Evolutionary conservation across 495 filamentous ascomycete species (phyloP), one percentile per base, ranked within the genome.

Genomic region (Aspergillus steynii): DNA sequence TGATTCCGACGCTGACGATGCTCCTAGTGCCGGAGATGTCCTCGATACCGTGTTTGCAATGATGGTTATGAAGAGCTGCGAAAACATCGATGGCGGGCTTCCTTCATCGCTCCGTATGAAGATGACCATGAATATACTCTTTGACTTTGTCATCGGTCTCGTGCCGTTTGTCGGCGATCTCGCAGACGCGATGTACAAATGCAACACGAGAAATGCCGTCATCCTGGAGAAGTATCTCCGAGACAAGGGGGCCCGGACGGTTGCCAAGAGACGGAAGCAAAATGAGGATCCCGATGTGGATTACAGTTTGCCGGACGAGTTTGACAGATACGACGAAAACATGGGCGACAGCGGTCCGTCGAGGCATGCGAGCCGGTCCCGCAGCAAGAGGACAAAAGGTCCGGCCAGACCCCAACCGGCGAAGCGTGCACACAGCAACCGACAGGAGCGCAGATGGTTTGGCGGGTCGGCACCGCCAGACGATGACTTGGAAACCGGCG

Each of bases 141-240:
- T 93, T 29, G 95, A 97, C 72, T 90, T 96, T 62, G 65, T 85
- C 55, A 80, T 97, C 48, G 95, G 95, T 14, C 77, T 99, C 7
- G 77, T 96, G 25, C 95, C 95, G 0, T 84, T 97, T 63, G 56
- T 96, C 5, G 95, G 95, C 25, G 95, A 97, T 66, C 28, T 98
- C 28, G 83, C 83, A 42, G 95, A 98, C 69, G 85, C 84, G 6
- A 66, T 82, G 2, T 86, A 81, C 67, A 83, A 84, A 58, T 76
- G 86, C 71, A 96, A 96, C 69, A 93, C 90, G 2, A 80, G 85
- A 61, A 96, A 93, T 66, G 90, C 89, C 4, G 77, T 88, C 50
- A 67, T 89, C 8, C 81, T 96, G n/a, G 90, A 96, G 65, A 80
- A 84, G 31, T 81, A 88, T 63, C 75, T 96, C 53, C 81, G 85